Evolutionary conservation across 1,284 basidiomycete genomes (phyloP).

Genomic region (Cryptococcus wingfieldii): DNA sequence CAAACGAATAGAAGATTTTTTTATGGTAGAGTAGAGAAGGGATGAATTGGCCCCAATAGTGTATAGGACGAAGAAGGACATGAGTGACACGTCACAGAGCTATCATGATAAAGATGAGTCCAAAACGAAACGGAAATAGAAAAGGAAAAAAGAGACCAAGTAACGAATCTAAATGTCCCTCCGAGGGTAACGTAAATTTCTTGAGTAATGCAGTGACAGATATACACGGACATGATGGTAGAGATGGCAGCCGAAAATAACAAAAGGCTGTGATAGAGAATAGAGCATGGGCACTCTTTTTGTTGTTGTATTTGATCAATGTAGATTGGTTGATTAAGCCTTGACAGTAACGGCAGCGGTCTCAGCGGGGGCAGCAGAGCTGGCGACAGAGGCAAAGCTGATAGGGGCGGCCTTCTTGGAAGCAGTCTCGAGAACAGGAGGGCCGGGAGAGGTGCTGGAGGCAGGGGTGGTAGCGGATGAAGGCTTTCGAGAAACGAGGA

Average conservation of each 20-base stretch:
- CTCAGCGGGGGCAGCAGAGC: conserved; percentile 17
- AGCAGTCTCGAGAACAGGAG: conserved; percentile 4
- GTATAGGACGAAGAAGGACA: no score
- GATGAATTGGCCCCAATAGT: no score
- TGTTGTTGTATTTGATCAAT: not conserved
- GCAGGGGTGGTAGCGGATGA: conserved; percentile 14
- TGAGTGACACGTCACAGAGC: no score
- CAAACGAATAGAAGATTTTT: no score
- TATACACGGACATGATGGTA: not conserved
- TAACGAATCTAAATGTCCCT: conserved; percentile 2
- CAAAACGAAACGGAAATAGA: not conserved
- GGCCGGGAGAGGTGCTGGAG: conserved; percentile 2
- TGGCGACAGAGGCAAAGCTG: conserved; percentile 41
- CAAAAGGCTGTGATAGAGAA: not conserved
- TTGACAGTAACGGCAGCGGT: conserved; percentile 37
- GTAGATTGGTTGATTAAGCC: conserved; percentile 22
- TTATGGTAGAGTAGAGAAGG: no score
- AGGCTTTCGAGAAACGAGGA: conserved; percentile 44
- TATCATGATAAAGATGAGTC: no score
- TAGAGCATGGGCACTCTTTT: not conserved
- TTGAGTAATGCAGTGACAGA: not conserved
- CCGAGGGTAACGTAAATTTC: conserved; percentile 7
- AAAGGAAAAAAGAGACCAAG: not conserved
- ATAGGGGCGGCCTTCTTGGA: conserved; percentile 22
- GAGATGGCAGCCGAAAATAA: not conserved